Conservation (phyloP, 805 yeast genomes). For the Saccharomycopsis vini region DNA sequence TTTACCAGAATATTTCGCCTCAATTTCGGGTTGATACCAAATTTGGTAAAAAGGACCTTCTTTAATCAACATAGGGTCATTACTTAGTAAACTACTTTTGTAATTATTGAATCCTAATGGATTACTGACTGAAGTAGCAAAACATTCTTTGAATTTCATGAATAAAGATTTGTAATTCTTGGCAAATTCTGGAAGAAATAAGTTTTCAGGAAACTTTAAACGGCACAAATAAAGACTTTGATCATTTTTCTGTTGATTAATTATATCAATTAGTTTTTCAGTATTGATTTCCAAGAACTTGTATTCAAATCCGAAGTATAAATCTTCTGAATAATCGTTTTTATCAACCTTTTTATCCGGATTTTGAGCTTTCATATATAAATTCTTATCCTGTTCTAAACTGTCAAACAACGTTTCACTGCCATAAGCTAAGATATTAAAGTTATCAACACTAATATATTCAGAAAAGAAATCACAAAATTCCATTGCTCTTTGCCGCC, state of each 20-base stretch:
- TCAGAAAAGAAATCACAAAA: constrained; percentile 29
- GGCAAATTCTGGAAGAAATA: constrained; percentile 13
- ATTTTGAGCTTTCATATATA: too few species aligned
- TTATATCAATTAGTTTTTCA: not conserved
- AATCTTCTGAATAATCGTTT: constrained; percentile 26
- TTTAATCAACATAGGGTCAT: constrained; percentile 31
- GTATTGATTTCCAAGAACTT: constrained; percentile 7
- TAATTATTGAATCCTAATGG: constrained; percentile 12
- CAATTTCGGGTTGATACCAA: constrained; percentile 41
- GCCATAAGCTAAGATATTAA: constrained; percentile 31
- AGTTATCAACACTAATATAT: constrained; percentile 26
- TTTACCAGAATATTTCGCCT: constrained; percentile 22
- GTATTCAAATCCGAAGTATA: constrained; percentile 38
- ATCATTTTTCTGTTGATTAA: not conserved
- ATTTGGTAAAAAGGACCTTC: constrained; percentile 33
- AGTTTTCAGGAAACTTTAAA: not conserved
- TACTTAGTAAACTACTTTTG: constrained; percentile 3
- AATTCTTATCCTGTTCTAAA: too few species aligned
- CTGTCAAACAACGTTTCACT: constrained; percentile 9
- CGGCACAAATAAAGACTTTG: too few species aligned
- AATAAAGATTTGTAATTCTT: not conserved
- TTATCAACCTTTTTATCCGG: too few species aligned
- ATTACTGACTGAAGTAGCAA: not conserved
- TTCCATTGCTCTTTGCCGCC: constrained; percentile 33
- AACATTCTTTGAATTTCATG: constrained; percentile 1